These are phyloP conservation scores for Lentinula edodes DNA, from an alignment of 768 basidiomycete genomes.

Conservation along the genomic window DNA sequence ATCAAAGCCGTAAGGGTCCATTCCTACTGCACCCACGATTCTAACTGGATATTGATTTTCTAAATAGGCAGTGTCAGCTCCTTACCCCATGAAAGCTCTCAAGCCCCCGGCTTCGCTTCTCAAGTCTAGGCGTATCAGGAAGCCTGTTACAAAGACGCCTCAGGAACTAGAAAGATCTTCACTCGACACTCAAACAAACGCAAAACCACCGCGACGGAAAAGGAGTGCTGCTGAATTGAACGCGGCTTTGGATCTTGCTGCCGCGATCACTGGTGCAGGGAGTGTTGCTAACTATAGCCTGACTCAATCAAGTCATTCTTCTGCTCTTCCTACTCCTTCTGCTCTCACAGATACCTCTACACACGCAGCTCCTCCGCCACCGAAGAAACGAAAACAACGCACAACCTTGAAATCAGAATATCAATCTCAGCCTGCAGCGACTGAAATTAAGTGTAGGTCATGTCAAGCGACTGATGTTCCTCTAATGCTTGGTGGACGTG, in stretches of 20 bases:
- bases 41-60: background rate
- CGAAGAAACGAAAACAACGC: slow-evolving; percentile 38
- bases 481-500: slow-evolving; percentile 70
- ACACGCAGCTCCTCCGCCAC: slow-evolving; percentile 7
- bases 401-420: slow-evolving; percentile 17
- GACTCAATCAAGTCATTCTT: background rate
- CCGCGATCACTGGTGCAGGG: slow-evolving; percentile 1
- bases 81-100: slow-evolving; percentile 52
- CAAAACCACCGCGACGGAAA: slow-evolving; percentile 1
- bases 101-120: slow-evolving; percentile 38
- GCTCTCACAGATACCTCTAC: background rate
- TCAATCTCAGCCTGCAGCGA: slow-evolving; percentile 21
- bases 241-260: background rate
- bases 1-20: slow-evolving; percentile 46
- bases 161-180: background rate
- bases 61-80: slow-evolving; percentile 36
- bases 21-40: background rate
- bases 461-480: slow-evolving; percentile 70
- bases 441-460: slow-evolving; percentile 47
- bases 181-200: background rate
- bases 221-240: background rate
- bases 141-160: slow-evolving; percentile 16
- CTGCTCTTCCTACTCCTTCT: background rate
- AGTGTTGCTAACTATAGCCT: background rate
- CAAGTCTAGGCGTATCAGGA: slow-evolving; percentile 29